Base-by-base conservation (phyloP, 2,329 filamentous ascomycete species). In the Fusarium mexicanum region DNA sequence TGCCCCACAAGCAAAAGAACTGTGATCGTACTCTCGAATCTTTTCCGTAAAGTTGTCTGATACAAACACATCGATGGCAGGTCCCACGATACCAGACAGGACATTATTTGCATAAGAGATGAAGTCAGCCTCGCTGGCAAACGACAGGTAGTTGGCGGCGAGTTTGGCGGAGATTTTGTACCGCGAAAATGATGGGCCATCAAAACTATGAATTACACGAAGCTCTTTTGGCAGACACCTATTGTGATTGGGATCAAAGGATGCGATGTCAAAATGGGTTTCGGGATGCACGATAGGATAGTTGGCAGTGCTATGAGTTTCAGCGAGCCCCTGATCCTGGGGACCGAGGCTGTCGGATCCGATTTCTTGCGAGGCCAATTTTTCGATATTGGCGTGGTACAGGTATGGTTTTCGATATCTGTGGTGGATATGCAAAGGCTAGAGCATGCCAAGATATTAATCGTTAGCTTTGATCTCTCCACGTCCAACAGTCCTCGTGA, bases 181-280 rank as follows among this genome's bases (percentile, higher is more conserved):
- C 10, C 14, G 20, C 20, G 47, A 33, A 5, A n/a, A 6, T 16
- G 1, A 0, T n/a, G 8, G 7, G 17, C 4, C 6, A 6, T n/a
- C 29, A 0, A 50, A 50, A 33, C 16, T n/a, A 14, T 33, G 12
- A 4, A 33, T 50, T 3, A 50, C 20, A n/a, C 29, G 47, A 33
- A 50, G 24, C 33, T 33, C 2, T 33, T 33, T 33, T 33, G 33
- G 33, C 2, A 2, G 33, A 33, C 2, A 33, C 13, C 33, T 1
- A 33, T 2, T 33, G 33, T 33, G 33, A 3, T 33, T 1, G 0
- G 33, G 2, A 33, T 47, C 17, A 2, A 47, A 47, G 5, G 6
- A 50, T 6, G 24, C 20, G 6, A 50, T n/a, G 29, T 33, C 6
- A 6, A 2, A 0, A 31, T 5, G 4, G 29, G 29, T 33, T 33